phyloP scores from a whole-genome alignment of 441 rosid species.

The Gossypium trilobum region DNA sequence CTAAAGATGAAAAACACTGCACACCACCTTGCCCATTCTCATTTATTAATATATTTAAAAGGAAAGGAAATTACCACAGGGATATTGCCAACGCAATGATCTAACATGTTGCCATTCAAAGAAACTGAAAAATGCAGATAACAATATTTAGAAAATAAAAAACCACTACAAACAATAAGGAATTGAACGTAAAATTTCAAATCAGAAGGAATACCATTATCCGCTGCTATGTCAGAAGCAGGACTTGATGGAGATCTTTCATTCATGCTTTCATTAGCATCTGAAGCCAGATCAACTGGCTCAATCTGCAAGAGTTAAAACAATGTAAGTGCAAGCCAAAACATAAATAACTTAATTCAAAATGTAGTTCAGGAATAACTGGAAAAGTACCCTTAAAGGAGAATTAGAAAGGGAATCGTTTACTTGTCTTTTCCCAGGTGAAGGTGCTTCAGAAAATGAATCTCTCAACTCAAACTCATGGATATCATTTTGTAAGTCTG shows the following conservation, averaged over 20 bases:
- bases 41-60: slow-evolving; percentile 7
- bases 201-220: slow-evolving; percentile 31
- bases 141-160: slow-evolving; percentile 21
- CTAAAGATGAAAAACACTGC: not conserved
- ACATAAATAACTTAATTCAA: slow-evolving; percentile 1
- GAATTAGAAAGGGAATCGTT: slow-evolving; percentile 30
- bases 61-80: slow-evolving; percentile 43
- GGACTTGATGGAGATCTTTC: slow-evolving; percentile 43
- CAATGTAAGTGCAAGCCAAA: slow-evolving; percentile 13
- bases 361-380: slow-evolving; percentile 13
- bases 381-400: slow-evolving; percentile 42
- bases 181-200: slow-evolving; percentile 8
- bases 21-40: not conserved
- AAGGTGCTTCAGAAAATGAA: slow-evolving; percentile 27
- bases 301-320: slow-evolving; percentile 37
- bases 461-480: slow-evolving; percentile 25
- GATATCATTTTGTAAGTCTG: slow-evolving; percentile 21
- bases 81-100: slow-evolving; percentile 27
- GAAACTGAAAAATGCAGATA: slow-evolving; percentile 38
- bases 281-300: slow-evolving; percentile 41
- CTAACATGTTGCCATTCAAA: slow-evolving; percentile 29
- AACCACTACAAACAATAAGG: not conserved
- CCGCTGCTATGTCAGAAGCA: slow-evolving; percentile 38
- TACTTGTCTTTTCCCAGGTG: slow-evolving; percentile 33
- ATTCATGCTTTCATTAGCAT: slow-evolving; percentile 39